Percentiles rank a stretch among this genome's conserved stretches.
phyloP scores from a whole-genome alignment of 2,329 filamentous ascomycete genomes.

The Cercospora zeae-maydis region DNA sequence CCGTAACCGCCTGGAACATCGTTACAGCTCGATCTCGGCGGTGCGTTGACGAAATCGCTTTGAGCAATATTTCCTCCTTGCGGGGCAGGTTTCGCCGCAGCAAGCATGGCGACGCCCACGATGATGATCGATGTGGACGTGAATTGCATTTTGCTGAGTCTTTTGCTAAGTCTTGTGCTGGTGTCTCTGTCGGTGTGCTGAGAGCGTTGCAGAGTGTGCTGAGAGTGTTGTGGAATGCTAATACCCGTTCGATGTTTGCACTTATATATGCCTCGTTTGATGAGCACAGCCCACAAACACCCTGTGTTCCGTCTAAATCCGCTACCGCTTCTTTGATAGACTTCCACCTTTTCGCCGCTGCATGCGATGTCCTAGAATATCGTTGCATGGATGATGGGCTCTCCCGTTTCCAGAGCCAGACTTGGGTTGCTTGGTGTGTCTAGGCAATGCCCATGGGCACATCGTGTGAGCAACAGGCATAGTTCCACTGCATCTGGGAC shows the following conservation, averaged over 20 bases:
- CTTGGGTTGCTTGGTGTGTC: background rate
- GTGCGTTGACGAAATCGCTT: background rate
- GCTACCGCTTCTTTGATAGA: background rate
- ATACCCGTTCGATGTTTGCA: background rate
- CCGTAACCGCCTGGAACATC: background rate
- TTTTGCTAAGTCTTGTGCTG: background rate
- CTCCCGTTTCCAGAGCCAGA: background rate
- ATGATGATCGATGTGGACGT: background rate
- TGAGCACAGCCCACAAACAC: background rate
- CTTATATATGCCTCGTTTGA: background rate
- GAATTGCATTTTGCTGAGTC: background rate
- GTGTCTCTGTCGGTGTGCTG: background rate
- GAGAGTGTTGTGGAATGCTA: too few relatives aligned
- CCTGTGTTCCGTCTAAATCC: background rate
- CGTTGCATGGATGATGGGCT: background rate
- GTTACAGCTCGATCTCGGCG: background rate
- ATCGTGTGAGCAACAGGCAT: background rate
- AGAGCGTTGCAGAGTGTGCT: background rate
- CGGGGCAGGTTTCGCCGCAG: background rate
- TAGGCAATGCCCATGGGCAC: background rate
- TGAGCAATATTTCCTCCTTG: background rate
- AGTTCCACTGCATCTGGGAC: background rate
- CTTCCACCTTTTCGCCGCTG: background rate
- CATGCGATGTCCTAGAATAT: background rate
- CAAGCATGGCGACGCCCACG: background rate